These are phyloP conservation scores for Amanita muscaria DNA, from an alignment of 768 basidiomycete species.

Conservation along the genomic window DNA sequence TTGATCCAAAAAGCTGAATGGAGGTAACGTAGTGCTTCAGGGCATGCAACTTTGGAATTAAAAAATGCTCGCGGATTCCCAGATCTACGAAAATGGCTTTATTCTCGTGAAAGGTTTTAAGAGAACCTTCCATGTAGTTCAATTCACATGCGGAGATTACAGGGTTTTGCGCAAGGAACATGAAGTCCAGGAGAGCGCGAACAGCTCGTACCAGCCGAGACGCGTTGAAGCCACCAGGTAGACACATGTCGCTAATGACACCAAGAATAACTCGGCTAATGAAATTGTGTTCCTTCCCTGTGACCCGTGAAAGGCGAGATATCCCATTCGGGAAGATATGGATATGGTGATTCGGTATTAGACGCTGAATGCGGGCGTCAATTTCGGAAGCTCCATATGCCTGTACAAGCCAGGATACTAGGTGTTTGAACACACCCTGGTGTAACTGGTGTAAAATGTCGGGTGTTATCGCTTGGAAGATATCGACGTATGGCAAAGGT, in stretches of 20 bases:
- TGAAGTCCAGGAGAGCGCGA: slow-evolving; percentile 19
- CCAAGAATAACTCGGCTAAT: slow-evolving; percentile 10
- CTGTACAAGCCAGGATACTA: slow-evolving; percentile 21
- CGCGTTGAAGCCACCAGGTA: neutral
- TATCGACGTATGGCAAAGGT: slow-evolving; percentile 24
- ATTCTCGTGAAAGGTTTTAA: slow-evolving; percentile 18
- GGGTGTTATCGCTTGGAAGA: slow-evolving; percentile 26
- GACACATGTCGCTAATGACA: neutral
- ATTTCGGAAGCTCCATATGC: slow-evolving; percentile 17
- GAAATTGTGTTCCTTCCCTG: slow-evolving; percentile 6
- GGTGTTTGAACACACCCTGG: slow-evolving; percentile 33
- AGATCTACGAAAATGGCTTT: slow-evolving; percentile 20
- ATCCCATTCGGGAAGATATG: slow-evolving; percentile 28
- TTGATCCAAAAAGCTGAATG: slow-evolving; percentile 16
- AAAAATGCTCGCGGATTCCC: slow-evolving; percentile 18
- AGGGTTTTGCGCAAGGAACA: slow-evolving; percentile 12
- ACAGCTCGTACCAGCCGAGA: neutral
- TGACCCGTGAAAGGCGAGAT: slow-evolving; percentile 16
- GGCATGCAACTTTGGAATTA: slow-evolving; percentile 21
- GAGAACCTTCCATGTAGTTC: slow-evolving; percentile 11
- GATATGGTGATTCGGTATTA: slow-evolving; percentile 18
- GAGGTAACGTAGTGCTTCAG: slow-evolving; percentile 14
- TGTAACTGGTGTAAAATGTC: slow-evolving; percentile 35
- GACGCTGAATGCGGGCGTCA: slow-evolving; percentile 19
- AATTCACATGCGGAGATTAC: neutral